phyloP scores from a whole-genome alignment of 495 filamentous ascomycete species.

The Amniculicola lignicola region DNA sequence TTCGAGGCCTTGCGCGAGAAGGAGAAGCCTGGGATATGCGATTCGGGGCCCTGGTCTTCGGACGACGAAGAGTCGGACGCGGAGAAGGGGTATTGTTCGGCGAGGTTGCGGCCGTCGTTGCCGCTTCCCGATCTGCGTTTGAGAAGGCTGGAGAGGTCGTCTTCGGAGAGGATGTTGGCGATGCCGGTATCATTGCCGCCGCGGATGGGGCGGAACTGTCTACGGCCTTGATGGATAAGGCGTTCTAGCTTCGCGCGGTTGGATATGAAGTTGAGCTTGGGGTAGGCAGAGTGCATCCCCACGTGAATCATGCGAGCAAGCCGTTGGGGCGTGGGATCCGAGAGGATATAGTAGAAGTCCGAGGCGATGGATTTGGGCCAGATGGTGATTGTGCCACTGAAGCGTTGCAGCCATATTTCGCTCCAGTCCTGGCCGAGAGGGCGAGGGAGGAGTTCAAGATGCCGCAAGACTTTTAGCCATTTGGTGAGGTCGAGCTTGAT shows the following conservation, averaged over 20 bases:
- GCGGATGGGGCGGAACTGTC: slow-evolving; percentile 47
- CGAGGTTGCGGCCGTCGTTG: background rate
- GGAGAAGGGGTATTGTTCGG: slow-evolving; percentile 15
- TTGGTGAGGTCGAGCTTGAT: slow-evolving; percentile 93
- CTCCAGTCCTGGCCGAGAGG: slow-evolving; percentile 95
- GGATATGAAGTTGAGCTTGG: slow-evolving; percentile 83
- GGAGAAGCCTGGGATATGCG: slow-evolving; percentile 26
- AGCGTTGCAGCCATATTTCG: slow-evolving; percentile 91
- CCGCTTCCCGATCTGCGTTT: slow-evolving; percentile 10
- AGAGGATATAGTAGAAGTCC: slow-evolving; percentile 84
- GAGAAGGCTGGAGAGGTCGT: slow-evolving; percentile 36
- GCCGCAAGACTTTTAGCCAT: slow-evolving; percentile 90
- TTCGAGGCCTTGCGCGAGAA: slow-evolving; percentile 4
- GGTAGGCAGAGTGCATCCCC: slow-evolving; percentile 81
- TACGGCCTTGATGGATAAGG: slow-evolving; percentile 70
- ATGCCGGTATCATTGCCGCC: slow-evolving; percentile 11
- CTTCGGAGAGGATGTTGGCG: slow-evolving; percentile 35
- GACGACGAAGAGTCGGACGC: slow-evolving; percentile 18
- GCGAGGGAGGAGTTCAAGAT: slow-evolving; percentile 85
- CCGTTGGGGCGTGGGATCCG: slow-evolving; percentile 70
- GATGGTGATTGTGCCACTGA: slow-evolving; percentile 91
- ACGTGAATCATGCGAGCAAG: slow-evolving; percentile 83
- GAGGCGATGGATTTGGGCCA: slow-evolving; percentile 74
- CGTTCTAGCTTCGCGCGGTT: slow-evolving; percentile 83
- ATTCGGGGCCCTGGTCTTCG: slow-evolving; percentile 13